Base-by-base conservation (phyloP, 164 flowering plant species). In the Vitis cinerea region DNA sequence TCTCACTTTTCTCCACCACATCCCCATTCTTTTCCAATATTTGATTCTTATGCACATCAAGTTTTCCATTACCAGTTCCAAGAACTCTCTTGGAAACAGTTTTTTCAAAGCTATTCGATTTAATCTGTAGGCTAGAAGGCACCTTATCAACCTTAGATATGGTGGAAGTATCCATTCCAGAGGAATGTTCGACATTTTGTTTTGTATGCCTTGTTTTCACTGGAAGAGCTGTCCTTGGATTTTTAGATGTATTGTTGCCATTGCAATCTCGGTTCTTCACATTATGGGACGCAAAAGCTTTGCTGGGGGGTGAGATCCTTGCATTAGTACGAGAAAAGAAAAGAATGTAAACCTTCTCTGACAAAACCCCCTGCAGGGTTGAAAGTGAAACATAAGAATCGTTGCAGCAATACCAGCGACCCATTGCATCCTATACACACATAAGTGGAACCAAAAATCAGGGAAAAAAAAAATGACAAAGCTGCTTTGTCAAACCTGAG, bases 361-460 rank as follows among this genome's bases (percentile, higher is more conserved):
- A 91, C 82, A 96, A 84, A 67, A 96, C 99, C 68, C 89, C 90
- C 74, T 89, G 83, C 68, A 87, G 70, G n/a, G 86, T 86, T 69
- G 97, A 80, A 51, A 80, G 76, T 49, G 90, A 71, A 71, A 96
- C 97, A 79, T 64, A 77, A 17, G 93, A 74, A 83, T 96, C 99
- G 78, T 96, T 90, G 85, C 99, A 96, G 85, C 99, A 88, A 73
- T 85, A 96, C 99, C 99, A 96, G 72, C 87, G 83, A 31, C 90
- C 98, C 68, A 78, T 69, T 9, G 94, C 85, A 83, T 96, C 97
- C 99, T 95, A 83, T 48, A 71, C 6, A 47, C 27, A 72, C 10
- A 59, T 9, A 59, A 8, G 47, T 56, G 60, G 56, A 63, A 44
- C 50, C 23, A 59, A 63, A 37, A 50, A 60, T 64, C 44, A 52